Conservation (phyloP, 768 basidiomycete genomes). For the Dioszegia aurantiaca region DNA sequence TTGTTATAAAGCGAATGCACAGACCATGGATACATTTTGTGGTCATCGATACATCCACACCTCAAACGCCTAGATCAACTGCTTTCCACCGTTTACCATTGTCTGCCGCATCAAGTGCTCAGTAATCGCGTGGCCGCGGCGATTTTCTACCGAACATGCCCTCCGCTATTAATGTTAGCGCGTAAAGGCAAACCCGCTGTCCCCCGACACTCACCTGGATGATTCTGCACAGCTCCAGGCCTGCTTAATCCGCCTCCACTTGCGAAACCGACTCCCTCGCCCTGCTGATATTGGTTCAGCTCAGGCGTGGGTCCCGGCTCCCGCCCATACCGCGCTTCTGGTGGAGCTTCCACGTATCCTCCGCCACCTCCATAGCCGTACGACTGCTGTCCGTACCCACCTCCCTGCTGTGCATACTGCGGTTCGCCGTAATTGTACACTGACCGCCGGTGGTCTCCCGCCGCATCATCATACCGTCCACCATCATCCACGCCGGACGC, state of each 20-base stretch:
- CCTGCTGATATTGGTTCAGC: conserved; percentile 24
- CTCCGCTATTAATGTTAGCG: conserved; percentile 29
- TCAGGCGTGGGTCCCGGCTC: conserved; percentile 33
- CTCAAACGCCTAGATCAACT: no score
- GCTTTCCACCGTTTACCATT: no score
- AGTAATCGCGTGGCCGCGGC: conserved; percentile 24
- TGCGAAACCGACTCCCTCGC: conserved; percentile 21
- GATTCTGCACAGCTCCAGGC: conserved; percentile 33
- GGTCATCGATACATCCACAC: neutral
- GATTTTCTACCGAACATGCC: conserved; percentile 42
- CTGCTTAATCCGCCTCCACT: conserved; percentile 25
- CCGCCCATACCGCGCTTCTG: conserved; percentile 24
- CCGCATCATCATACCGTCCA: conserved; percentile 31
- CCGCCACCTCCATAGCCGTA: conserved; percentile 21
- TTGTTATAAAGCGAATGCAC: neutral
- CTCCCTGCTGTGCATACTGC: neutral
- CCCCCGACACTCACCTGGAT: conserved; percentile 28
- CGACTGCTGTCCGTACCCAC: conserved; percentile 14
- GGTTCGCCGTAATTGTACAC: neutral
- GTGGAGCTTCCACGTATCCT: conserved; percentile 29
- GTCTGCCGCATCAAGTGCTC: neutral
- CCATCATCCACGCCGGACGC: conserved; percentile 17
- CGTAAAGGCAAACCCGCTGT: no score
- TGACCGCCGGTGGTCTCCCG: conserved; percentile 8
- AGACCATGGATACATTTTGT: conserved; percentile 1